Evolutionary conservation across 164 flowering plant species (phyloP), one percentile per base, ranked within the genome.

Genomic region (Magnolia changhungtana): DNA sequence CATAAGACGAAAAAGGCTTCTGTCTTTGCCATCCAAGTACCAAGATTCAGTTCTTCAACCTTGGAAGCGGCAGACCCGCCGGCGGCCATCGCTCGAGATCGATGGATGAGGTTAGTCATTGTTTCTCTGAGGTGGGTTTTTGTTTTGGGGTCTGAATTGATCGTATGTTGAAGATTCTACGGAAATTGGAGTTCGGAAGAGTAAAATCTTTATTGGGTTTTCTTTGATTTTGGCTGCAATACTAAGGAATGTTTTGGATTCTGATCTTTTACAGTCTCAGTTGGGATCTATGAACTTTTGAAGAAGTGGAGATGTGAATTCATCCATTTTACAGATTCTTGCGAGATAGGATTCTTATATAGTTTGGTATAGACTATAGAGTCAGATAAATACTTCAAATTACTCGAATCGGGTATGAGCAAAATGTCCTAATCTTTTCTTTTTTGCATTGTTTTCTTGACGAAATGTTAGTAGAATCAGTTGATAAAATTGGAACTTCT

Each of bases 11-110:
- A 83, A 74, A 69, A 83, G 83, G 76, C 76, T 45, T 24, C 82
- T 82, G 88, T 84, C 83, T 50, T 52, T 84, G 76, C 88, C 89
- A 65, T 77, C 77, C 8, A 84, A 86, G 81, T 82, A 75, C 73
- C 83, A 84, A 37, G 89, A 85, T 67, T 85, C 89, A 64, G 86
- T 85, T 78, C 75, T 85, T 71, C 87, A 83, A 72, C 79, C 89
- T 45, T 85, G 83, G 86, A 84, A 74, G 72, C 70, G 86, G 31
- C 76, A 52, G 21, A 73, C 75, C 69, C 80, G 85, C 45, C 45
- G 45, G 13, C 69, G 72, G 9, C 50, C 65, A 71, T 74, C 77
- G 19, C 52, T 72, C 16, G 72, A 29, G 16, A 70, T 68, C 49
- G 68, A 67, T n/a, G 75, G 74, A 55, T 61, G 21, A 76, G 73